These are phyloP conservation scores for Neurospora sp. DNA, from an alignment of 495 filamentous ascomycete genomes.

Conservation along the genomic window DNA sequence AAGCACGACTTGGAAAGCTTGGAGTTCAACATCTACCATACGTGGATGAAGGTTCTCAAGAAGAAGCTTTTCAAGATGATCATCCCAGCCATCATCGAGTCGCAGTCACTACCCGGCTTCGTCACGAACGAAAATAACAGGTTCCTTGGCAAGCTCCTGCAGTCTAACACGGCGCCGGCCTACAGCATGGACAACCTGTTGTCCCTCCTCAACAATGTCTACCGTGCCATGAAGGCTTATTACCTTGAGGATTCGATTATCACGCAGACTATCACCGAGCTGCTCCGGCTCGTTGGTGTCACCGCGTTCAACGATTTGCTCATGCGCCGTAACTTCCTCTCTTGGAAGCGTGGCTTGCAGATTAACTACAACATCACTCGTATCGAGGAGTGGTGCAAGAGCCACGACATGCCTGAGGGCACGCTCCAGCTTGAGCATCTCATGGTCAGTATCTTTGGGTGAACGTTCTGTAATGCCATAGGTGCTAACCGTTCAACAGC, in stretches of 20 bases:
- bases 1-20: conserved; percentile 98
- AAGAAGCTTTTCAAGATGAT: conserved; percentile 99
- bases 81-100: conserved; percentile 97
- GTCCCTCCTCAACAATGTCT: conserved; percentile 91
- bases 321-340: conserved; percentile 96
- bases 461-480: too few relatives aligned
- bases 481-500: conserved; percentile 40
- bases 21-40: conserved; percentile 99
- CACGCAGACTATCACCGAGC: conserved; percentile 87
- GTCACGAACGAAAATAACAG: conserved; percentile 96
- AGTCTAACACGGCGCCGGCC: conserved; percentile 74
- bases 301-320: conserved; percentile 98
- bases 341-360: conserved; percentile 97
- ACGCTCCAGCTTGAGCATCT: conserved; percentile 96
- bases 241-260: conserved; percentile 94
- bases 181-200: conserved; percentile 99
- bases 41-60: conserved; percentile 99
- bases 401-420: conserved; percentile 98
- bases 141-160: conserved; percentile 93
- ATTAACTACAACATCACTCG: conserved; percentile 99
- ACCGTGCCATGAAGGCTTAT: conserved; percentile 96
- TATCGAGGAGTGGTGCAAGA: conserved; percentile 99
- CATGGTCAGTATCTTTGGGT: conserved; percentile 51
- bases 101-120: conserved; percentile 94
- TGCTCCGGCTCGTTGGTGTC: conserved; percentile 87